phyloP scores from a whole-genome alignment of 1,284 basidiomycete genomes.

The Melampsora americana region DNA sequence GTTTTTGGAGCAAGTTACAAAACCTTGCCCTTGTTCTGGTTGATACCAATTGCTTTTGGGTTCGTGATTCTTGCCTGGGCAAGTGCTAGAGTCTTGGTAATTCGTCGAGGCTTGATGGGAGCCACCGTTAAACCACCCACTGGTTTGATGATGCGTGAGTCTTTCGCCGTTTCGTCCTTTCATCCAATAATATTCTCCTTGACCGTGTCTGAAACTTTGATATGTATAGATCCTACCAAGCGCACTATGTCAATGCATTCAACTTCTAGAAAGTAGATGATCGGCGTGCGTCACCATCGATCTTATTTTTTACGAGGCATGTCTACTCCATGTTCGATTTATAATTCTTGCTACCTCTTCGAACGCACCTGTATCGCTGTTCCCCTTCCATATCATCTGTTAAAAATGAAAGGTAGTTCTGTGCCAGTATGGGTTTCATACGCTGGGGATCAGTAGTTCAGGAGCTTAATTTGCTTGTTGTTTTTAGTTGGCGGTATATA shows the following conservation, averaged over 20 bases:
- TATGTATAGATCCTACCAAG: constrained; percentile 36
- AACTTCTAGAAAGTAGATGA: constrained; percentile 17
- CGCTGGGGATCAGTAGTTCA: too few relatives aligned
- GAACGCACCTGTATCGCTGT: too few relatives aligned
- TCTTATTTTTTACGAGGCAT: too few relatives aligned
- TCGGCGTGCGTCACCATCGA: too few relatives aligned
- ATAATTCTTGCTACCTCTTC: too few relatives aligned
- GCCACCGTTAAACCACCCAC: constrained; percentile 65
- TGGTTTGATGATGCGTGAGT: constrained; percentile 45
- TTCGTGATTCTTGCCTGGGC: constrained; percentile 64
- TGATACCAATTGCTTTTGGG: constrained; percentile 65
- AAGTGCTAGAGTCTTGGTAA: constrained; percentile 61
- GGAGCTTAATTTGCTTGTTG: too few relatives aligned
- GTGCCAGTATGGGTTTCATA: too few relatives aligned
- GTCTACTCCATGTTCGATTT: too few relatives aligned
- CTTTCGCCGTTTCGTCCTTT: not conserved
- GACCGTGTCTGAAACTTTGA: not conserved
- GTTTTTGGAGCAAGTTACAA: constrained; percentile 65
- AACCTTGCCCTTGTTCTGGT: constrained; percentile 66
- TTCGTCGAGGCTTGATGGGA: constrained; percentile 62
- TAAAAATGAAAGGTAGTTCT: too few relatives aligned
- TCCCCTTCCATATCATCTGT: too few relatives aligned
- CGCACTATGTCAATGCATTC: constrained; percentile 44
- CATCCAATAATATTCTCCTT: not conserved
- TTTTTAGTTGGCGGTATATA: too few relatives aligned